A percentile compares a stretch with the other conserved stretches of the same genome.
Evolutionary conservation across 306 rosid genomes (phyloP).

Genomic region (Inga oerstediana): DNA sequence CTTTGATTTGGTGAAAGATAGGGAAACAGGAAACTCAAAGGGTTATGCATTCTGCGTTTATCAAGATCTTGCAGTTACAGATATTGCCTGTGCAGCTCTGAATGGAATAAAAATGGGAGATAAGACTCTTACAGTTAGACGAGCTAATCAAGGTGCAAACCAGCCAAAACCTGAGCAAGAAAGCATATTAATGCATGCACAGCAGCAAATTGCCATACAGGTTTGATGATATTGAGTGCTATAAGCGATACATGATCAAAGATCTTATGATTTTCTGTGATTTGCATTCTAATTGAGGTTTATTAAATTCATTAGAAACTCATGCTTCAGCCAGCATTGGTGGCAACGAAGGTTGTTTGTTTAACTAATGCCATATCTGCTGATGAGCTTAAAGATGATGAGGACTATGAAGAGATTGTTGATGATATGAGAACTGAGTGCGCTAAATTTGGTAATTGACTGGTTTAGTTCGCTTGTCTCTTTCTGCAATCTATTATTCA

Average conservation of each 20-base stretch:
- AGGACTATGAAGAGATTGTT: conserved; percentile 87
- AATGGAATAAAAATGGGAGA: conserved; percentile 99
- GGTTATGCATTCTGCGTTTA: conserved; percentile 99
- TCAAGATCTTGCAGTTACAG: conserved; percentile 98
- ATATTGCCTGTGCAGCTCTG: conserved; percentile 98
- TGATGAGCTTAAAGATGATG: conserved; percentile 91
- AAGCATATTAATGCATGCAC: conserved; percentile 88
- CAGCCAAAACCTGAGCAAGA: conserved; percentile 99
- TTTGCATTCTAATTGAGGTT: conserved; percentile 1
- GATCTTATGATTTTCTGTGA: not conserved
- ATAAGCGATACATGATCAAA: not conserved
- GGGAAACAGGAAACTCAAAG: conserved; percentile 98
- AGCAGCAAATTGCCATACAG: conserved; percentile 98
- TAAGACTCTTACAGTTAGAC: conserved; percentile 95
- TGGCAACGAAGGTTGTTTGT: conserved; percentile 86
- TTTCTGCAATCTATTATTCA: conserved; percentile 25
- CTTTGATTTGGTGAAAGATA: conserved; percentile 95
- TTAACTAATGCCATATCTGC: conserved; percentile 79
- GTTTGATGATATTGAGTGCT: conserved; percentile 39
- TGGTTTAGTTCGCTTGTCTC: not conserved
- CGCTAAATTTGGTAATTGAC: conserved; percentile 74
- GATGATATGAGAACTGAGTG: conserved; percentile 95
- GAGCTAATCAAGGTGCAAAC: conserved; percentile 95
- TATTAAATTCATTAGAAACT: conserved; percentile 62
- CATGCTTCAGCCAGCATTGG: conserved; percentile 77